Conservation (phyloP, 164 flowering plant species). For the Platanus orientalis region DNA sequence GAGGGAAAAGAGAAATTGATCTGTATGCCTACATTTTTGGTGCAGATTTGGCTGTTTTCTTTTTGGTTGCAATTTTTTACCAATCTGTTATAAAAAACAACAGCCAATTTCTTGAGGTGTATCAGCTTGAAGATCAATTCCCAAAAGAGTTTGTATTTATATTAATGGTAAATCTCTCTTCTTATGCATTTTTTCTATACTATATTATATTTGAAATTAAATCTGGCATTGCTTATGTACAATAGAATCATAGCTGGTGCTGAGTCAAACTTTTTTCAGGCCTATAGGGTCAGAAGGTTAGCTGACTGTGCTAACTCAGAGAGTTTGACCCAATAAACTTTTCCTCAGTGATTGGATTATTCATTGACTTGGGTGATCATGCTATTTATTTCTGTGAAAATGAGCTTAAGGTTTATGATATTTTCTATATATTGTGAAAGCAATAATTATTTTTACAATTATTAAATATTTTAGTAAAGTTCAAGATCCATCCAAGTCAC, state of each 20-base stretch:
- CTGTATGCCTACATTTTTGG: constrained; percentile 97
- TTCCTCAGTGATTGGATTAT: background rate
- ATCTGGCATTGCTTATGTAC: too few relatives aligned
- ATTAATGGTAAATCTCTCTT: constrained; percentile 56
- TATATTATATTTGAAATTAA: too few relatives aligned
- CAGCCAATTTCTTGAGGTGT: constrained; percentile 85
- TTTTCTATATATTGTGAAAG: too few relatives aligned
- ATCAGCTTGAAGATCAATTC: constrained; percentile 98
- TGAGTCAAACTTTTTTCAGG: too few relatives aligned
- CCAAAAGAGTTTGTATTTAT: constrained; percentile 87
- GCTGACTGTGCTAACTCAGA: too few relatives aligned
- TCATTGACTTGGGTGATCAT: background rate
- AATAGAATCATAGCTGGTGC: too few relatives aligned
- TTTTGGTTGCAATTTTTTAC: constrained; percentile 87
- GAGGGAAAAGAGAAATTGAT: constrained; percentile 91
- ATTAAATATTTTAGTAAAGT: too few relatives aligned
- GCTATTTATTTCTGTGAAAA: too few relatives aligned
- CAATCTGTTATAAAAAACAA: constrained; percentile 83
- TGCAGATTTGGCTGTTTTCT: constrained; percentile 86
- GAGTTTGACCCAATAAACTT: too few relatives aligned
- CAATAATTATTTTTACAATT: too few relatives aligned
- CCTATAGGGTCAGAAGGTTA: too few relatives aligned
- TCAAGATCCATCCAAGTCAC: background rate
- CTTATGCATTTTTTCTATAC: background rate
- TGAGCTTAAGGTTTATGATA: too few relatives aligned